phyloP scores from a whole-genome alignment of 1,139 yeast genomes.

The Pichia terricola region DNA sequence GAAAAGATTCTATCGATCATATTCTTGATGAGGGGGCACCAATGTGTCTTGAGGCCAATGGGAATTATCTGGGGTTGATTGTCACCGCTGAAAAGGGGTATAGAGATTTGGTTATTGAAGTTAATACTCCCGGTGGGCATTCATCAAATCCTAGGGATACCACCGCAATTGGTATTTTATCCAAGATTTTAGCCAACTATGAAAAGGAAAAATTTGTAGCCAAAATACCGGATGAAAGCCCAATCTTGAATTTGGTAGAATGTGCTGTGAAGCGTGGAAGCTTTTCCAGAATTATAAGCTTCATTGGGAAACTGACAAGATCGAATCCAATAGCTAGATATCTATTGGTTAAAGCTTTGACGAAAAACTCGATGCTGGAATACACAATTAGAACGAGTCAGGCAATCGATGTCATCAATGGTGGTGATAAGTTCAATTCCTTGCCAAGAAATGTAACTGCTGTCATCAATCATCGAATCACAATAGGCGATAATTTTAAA shows the following conservation, averaged over 20 bases:
- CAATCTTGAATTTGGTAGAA: slow-evolving; percentile 36
- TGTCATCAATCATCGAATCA: slow-evolving; percentile 40
- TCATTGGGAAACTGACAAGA: slow-evolving; percentile 8
- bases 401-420: slow-evolving; percentile 48
- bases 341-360: slow-evolving; percentile 29
- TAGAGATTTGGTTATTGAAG: slow-evolving; percentile 37
- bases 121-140: slow-evolving; percentile 61
- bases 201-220: slow-evolving; percentile 42
- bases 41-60: slow-evolving; percentile 10
- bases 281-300: slow-evolving; percentile 1
- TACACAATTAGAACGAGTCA: slow-evolving; percentile 47
- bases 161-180: slow-evolving; percentile 59
- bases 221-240: slow-evolving; percentile 38
- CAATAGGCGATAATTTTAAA: slow-evolving; percentile 31
- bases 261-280: slow-evolving; percentile 35
- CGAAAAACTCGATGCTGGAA: slow-evolving; percentile 18
- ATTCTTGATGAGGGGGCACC: slow-evolving; percentile 54
- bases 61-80: slow-evolving; percentile 38
- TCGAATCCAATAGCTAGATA: slow-evolving; percentile 22
- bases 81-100: slow-evolving; percentile 63
- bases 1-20: slow-evolving; percentile 42
- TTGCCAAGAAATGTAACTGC: slow-evolving; percentile 42
- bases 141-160: slow-evolving; percentile 63
- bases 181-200: slow-evolving; percentile 38
- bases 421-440: slow-evolving; percentile 53